A percentile compares a stretch with the other conserved stretches of the same genome.
Conservation (phyloP, 208 protist genomes). For the Crithidia fasciculata region DNA sequence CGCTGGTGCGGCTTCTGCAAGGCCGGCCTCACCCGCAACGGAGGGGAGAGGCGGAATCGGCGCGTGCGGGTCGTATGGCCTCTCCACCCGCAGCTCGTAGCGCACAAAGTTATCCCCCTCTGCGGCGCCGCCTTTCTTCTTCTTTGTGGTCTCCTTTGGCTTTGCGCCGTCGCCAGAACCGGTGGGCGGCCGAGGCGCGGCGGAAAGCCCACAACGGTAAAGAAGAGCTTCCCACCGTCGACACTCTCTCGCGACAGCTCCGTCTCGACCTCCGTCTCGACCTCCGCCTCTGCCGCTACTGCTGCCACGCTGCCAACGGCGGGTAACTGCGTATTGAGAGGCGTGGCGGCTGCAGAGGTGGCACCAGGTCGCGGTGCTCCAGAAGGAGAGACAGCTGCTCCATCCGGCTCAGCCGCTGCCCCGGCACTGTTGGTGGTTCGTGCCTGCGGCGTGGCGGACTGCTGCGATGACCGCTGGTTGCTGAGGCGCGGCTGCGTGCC, state of each 20-base stretch:
- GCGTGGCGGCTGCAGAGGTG: no score
- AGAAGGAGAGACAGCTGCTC: no score
- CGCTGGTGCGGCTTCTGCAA: not conserved
- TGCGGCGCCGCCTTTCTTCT: not conserved
- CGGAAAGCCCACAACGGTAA: constrained; percentile 22
- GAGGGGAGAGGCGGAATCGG: not conserved
- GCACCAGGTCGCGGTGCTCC: no score
- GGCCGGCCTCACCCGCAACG: not conserved
- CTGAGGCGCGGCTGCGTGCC: not conserved
- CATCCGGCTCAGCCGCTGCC: not conserved
- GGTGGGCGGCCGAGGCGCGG: not conserved
- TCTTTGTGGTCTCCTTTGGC: not conserved
- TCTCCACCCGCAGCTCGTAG: constrained; percentile 35
- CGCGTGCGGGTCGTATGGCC: not conserved
- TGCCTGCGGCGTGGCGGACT: not conserved
- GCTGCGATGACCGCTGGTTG: not conserved
- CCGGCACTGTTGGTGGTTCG: not conserved
- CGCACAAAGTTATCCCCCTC: not conserved
- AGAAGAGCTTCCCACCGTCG: constrained; percentile 11
- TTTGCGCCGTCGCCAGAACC: not conserved
- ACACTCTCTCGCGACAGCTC: constrained; percentile 27
- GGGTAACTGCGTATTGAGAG: not conserved
- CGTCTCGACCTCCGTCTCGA: constrained; percentile 17
- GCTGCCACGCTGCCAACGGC: no score
- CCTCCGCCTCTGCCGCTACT: not conserved